Evolutionary conservation across 352 stramenopile species (phyloP), one percentile per base, ranked within the genome.

Genomic region (Phytophthora crassamura): DNA sequence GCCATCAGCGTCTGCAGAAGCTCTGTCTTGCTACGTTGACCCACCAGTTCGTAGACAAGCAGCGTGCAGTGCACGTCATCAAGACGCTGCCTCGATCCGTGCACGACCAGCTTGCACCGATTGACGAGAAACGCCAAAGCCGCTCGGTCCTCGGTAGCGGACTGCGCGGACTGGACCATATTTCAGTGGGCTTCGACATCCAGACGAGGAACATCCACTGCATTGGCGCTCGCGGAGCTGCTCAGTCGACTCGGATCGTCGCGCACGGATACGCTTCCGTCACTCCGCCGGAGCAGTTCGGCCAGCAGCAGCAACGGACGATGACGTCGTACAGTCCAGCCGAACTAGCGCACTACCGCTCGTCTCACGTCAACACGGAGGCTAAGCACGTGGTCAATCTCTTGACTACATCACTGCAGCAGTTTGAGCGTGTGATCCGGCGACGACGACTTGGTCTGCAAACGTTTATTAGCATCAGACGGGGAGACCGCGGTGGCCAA

Each of bases 401-500:
- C 10, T 48, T 90, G 10, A 78, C 78, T 15, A 83, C 75, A 9
- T 89, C 78, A 36, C 49, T 93, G 39, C 73, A 71, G 38, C 58
- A 80, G 38, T 78, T 90, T n/a, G 84, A 93, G 60, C 75, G 76
- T 16, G 78, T 93, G 39, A 90, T 90, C 54, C 80, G 82, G 0
- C 84, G 84, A 0, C 79, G 84, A 22, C 82, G 84, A 28, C 77
- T 90, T 32, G 84, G 84, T 2, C 75, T 93, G 54, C 84, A 93
- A 65, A 78, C 69, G 40, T 86, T 90, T 49, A 73, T 88, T 14
- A 78, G 74, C 38, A 72, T 84, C 6, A 64, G 65, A 16, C 45
- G 43, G 12, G 33, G 47, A 3, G 43, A 67, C 1, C 45, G 60
- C 22, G 42, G 46, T 45, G n/a, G n/a, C n/a, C n/a, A n/a, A n/a